These are phyloP conservation scores for Galeopsis tetrahit DNA, from an alignment of 257 asterid genomes.

Conservation along the genomic window DNA sequence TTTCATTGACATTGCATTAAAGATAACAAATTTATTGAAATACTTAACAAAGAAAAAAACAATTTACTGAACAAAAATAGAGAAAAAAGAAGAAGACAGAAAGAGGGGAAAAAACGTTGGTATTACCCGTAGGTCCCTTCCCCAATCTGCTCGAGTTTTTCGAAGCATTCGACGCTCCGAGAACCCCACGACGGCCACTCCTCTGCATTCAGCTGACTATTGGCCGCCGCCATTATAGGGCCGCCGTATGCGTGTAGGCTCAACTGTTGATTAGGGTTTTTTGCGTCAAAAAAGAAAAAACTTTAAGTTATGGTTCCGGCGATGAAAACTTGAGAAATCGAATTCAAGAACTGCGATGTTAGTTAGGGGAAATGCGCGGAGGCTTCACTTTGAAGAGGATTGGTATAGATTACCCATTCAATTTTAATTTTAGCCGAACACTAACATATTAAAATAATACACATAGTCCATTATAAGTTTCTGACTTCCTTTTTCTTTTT, in stretches of 20 bases:
- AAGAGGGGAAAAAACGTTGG: neutral
- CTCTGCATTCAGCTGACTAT: slow-evolving; percentile 70
- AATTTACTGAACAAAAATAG: neutral
- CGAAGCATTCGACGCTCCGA: slow-evolving; percentile 92
- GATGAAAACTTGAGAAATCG: slow-evolving; percentile 11
- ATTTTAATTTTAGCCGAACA: too few relatives aligned
- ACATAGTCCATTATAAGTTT: too few relatives aligned
- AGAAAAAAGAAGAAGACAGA: neutral
- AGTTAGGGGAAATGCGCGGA: slow-evolving; percentile 21
- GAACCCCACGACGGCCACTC: slow-evolving; percentile 96
- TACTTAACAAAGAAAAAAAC: neutral
- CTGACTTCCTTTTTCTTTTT: too few relatives aligned
- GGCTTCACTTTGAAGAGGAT: slow-evolving; percentile 24
- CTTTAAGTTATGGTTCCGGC: neutral
- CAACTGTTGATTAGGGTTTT: slow-evolving; percentile 1
- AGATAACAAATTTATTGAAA: slow-evolving; percentile 1
- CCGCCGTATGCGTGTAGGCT: neutral
- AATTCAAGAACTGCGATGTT: slow-evolving; percentile 2
- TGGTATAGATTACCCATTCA: too few relatives aligned
- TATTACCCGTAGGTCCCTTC: slow-evolving; percentile 96
- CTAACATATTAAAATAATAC: too few relatives aligned
- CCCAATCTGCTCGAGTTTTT: slow-evolving; percentile 93
- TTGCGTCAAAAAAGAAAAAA: neutral
- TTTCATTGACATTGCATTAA: neutral
- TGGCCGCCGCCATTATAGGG: slow-evolving; percentile 50